Conservation (phyloP, 495 filamentous ascomycete species). For the Tuber indicum region DNA sequence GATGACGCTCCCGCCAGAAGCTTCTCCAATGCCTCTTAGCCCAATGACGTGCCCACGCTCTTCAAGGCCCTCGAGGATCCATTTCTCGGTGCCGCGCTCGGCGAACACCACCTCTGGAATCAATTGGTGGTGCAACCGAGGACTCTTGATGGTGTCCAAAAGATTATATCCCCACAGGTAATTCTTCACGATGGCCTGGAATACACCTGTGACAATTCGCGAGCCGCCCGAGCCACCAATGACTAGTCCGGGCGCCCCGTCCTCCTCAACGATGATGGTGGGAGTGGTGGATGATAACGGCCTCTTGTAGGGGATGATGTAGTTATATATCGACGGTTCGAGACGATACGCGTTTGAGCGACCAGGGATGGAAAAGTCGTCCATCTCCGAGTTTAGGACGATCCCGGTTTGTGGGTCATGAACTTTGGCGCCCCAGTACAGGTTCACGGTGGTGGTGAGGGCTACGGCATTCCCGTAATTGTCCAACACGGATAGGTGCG, state of each 20-base stretch:
- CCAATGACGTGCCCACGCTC: slow-evolving; percentile 29
- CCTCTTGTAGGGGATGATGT: slow-evolving; percentile 38
- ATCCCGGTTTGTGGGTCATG: slow-evolving; percentile 38
- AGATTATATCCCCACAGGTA: slow-evolving; percentile 36
- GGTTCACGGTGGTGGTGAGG: slow-evolving; percentile 39
- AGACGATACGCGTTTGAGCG: slow-evolving; percentile 35
- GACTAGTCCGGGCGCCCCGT: slow-evolving; percentile 28
- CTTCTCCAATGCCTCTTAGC: slow-evolving; percentile 14
- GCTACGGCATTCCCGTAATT: slow-evolving; percentile 35
- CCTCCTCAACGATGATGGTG: slow-evolving; percentile 28
- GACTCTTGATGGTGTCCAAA: slow-evolving; percentile 36
- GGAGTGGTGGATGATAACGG: slow-evolving; percentile 37
- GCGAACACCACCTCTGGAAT: slow-evolving; percentile 37
- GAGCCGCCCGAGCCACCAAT: slow-evolving; percentile 38
- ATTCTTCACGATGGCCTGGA: slow-evolving; percentile 40
- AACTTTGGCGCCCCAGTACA: slow-evolving; percentile 40
- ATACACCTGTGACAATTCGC: slow-evolving; percentile 40
- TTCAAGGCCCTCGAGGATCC: slow-evolving; percentile 26
- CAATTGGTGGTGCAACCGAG: slow-evolving; percentile 39
- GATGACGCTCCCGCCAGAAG: slow-evolving; percentile 34
- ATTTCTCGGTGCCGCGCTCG: slow-evolving; percentile 20
- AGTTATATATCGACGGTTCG: slow-evolving; percentile 36
- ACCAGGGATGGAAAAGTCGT: slow-evolving; percentile 40
- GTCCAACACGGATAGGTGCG: slow-evolving; percentile 38
- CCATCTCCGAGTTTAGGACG: slow-evolving; percentile 40